Base-by-base conservation (phyloP, 495 filamentous ascomycete species). In the Tricharina praecox region DNA sequence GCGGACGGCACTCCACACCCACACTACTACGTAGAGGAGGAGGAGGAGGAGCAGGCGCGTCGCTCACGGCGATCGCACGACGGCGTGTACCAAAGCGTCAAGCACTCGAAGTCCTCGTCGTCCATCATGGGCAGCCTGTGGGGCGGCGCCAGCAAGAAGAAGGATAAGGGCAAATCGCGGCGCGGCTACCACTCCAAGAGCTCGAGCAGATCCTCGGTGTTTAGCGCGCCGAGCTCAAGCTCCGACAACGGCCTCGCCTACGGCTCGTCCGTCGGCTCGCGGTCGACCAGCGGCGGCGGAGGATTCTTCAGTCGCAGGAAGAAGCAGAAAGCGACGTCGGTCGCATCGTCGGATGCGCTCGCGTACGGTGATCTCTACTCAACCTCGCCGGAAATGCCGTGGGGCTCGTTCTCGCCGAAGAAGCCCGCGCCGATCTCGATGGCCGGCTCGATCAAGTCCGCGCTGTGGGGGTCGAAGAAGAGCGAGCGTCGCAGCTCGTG, bases 1-100 rank as follows among this genome's bases (percentile, higher is more conserved):
- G 13, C 42, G 15, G 50, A 56, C 37, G 55, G 55, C 9, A 48
- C 20, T 7, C 35, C 55, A n/a, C 19, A 56, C 24, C 53, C 55
- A 16, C 30, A 19, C 16, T 53, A 50, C 20, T 58, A 58, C 36
- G 11, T 18, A 3, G 32, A 23, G 9, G 23, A 40, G 11, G 20
- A 16, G n/a, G n/a, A n/a, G n/a, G n/a, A n/a, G n/a, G n/a, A n/a
- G n/a, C n/a, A n/a, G n/a, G n/a, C n/a, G n/a, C n/a, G 23, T 44
- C 24, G 19, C 20, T 21, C 37, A 20, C 2, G 40, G 13, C 24
- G 26, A n/a, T 43, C 25, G 43, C 43, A 34, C 10, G 28, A 46
- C 15, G 20, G 36, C 15, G 36, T 16, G 7, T 39, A 39, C 36
- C 15, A 24, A 16, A 35, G 19, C 8, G 38, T 45, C 9, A 25